Conservation (phyloP, 371 early-diverging fungal genomes). For the Sporodiniella umbellata region DNA sequence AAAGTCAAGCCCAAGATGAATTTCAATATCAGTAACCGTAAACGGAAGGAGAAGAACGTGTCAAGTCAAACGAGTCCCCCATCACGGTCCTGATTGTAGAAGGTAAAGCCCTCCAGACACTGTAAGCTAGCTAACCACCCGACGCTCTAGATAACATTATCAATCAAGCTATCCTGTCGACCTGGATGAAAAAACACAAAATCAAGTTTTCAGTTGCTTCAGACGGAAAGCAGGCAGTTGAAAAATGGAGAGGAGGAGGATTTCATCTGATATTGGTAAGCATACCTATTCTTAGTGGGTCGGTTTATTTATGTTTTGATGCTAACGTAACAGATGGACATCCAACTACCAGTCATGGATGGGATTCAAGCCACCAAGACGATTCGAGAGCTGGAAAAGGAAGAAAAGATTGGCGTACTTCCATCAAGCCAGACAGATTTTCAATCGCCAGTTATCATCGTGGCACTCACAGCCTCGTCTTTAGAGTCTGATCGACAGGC, state of each 20-base stretch:
- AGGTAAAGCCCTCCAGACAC: too few relatives aligned
- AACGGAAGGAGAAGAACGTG: slow-evolving; percentile 29
- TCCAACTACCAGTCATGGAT: slow-evolving; percentile 80
- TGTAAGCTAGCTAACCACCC: too few relatives aligned
- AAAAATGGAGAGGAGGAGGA: slow-evolving; percentile 65
- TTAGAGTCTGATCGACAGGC: slow-evolving; percentile 72
- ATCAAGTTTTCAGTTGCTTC: slow-evolving; percentile 70
- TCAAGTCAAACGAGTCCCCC: slow-evolving; percentile 54
- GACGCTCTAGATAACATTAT: slow-evolving; percentile 66
- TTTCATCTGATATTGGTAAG: slow-evolving; percentile 78
- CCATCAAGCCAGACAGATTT: slow-evolving; percentile 22
- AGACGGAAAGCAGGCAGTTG: slow-evolving; percentile 77
- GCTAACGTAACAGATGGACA: too few relatives aligned
- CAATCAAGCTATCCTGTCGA: slow-evolving; percentile 70
- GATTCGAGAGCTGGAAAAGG: slow-evolving; percentile 68
- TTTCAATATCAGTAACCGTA: slow-evolving; percentile 36
- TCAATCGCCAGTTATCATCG: slow-evolving; percentile 81
- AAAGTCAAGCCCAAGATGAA: slow-evolving; percentile 11
- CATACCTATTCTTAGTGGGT: background rate
- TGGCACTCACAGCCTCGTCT: slow-evolving; percentile 83
- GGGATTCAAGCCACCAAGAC: slow-evolving; percentile 77
- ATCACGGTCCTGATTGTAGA: slow-evolving; percentile 81
- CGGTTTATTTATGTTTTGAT: too few relatives aligned
- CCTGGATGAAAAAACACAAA: slow-evolving; percentile 72
- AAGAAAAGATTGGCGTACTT: slow-evolving; percentile 59